These are phyloP conservation scores for Gaultheria prostrata DNA, from an alignment of 148 eudicot genomes.

Conservation along the genomic window DNA sequence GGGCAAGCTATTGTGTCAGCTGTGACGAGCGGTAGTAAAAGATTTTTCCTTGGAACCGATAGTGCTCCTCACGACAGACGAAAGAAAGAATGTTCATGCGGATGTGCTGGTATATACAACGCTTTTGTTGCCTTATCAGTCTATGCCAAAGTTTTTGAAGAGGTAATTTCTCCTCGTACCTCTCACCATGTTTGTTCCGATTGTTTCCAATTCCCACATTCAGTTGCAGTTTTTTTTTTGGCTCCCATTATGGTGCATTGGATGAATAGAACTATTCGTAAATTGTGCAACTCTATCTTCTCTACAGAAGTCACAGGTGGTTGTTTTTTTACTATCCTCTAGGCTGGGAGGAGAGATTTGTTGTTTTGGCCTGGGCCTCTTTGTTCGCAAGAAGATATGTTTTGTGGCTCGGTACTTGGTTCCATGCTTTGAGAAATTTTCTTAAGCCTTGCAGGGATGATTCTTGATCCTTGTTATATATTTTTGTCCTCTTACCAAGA, in stretches of 20 bases:
- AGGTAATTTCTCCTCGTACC: constrained; percentile 41
- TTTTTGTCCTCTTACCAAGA: neutral
- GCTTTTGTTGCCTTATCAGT: constrained; percentile 84
- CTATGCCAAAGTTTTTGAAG: constrained; percentile 85
- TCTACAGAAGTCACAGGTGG: neutral
- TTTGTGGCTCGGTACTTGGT: neutral
- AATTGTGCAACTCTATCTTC: neutral
- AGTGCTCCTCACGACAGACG: constrained; percentile 91
- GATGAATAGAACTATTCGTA: neutral
- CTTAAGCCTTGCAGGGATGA: neutral
- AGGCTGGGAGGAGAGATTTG: neutral
- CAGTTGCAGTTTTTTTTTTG: neutral
- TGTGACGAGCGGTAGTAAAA: constrained; percentile 81
- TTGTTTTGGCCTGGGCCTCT: neutral
- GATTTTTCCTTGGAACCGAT: constrained; percentile 91
- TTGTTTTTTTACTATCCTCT: neutral
- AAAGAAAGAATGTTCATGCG: constrained; percentile 71
- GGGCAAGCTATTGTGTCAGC: constrained; percentile 80
- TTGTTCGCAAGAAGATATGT: neutral
- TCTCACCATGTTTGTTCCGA: constrained; percentile 8
- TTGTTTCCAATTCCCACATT: neutral
- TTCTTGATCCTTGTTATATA: neutral
- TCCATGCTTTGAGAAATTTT: neutral
- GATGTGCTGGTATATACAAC: constrained; percentile 93
- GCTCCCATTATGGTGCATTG: neutral